A percentile compares a stretch with the other conserved stretches of the same genome.
phyloP scores from a whole-genome alignment of 768 basidiomycete genomes.

The Trametes villosa region DNA sequence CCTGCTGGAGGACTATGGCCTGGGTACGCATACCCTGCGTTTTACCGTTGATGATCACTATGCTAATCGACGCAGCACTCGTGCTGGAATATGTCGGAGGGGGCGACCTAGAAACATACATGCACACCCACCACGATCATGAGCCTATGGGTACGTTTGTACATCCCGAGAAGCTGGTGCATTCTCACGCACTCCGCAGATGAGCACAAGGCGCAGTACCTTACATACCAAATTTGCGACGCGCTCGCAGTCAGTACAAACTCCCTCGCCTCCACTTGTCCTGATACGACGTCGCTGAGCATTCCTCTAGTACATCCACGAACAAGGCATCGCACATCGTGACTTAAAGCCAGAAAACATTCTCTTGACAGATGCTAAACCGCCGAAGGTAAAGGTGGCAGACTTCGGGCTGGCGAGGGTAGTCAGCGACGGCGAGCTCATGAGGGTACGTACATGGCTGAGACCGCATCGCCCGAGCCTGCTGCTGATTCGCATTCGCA shows the following conservation, averaged over 20 bases:
- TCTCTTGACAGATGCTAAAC: constrained; percentile 71
- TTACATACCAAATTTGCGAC: constrained; percentile 84
- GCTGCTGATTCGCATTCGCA: constrained; percentile 32
- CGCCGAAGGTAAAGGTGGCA: constrained; percentile 84
- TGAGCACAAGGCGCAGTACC: constrained; percentile 63
- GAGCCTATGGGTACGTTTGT: constrained; percentile 61
- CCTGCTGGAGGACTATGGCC: constrained; percentile 65
- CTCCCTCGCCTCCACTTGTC: neutral
- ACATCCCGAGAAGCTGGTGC: neutral
- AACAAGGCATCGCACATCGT: constrained; percentile 82
- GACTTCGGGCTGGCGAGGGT: constrained; percentile 97
- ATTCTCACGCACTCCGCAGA: constrained; percentile 34
- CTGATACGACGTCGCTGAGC: no score
- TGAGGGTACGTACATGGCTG: constrained; percentile 62
- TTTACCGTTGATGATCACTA: constrained; percentile 35
- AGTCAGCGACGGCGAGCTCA: constrained; percentile 74
- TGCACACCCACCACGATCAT: constrained; percentile 60
- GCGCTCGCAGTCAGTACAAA: constrained; percentile 62
- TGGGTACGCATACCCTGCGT: constrained; percentile 48
- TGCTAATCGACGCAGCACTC: constrained; percentile 54
- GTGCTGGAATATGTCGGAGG: constrained; percentile 87
- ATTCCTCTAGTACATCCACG: constrained; percentile 62
- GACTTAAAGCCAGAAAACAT: constrained; percentile 96
- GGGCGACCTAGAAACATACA: constrained; percentile 87
- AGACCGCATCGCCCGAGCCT: constrained; percentile 12